A percentile compares a stretch with the other conserved stretches of the same genome.
Conservation (phyloP, 768 basidiomycete species). For the Lactarius sp. region DNA sequence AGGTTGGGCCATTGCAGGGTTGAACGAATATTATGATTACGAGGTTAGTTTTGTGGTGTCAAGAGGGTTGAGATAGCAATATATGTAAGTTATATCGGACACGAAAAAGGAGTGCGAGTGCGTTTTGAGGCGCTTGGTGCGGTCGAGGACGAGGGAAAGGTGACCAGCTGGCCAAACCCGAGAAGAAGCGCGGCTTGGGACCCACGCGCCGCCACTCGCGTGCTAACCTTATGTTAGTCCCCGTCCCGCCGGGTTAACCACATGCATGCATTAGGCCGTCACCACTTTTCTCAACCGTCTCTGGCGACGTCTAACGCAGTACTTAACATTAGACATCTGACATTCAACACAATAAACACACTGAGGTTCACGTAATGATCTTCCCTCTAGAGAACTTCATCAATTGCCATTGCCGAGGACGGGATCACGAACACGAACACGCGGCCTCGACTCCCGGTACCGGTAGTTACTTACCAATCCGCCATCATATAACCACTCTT, state of each 20-base stretch:
- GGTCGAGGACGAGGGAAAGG: neutral
- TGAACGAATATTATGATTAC: neutral
- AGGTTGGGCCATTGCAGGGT: conserved; percentile 22
- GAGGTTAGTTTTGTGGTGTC: neutral
- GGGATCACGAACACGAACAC: neutral
- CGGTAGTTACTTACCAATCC: neutral
- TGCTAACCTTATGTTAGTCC: too few relatives aligned
- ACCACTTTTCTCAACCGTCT: too few relatives aligned
- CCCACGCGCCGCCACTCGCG: too few relatives aligned
- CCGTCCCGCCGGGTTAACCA: too few relatives aligned
- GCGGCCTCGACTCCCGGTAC: neutral
- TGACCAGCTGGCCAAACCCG: neutral
- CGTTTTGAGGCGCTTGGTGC: neutral
- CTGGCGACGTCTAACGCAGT: too few relatives aligned
- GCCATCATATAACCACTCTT: neutral
- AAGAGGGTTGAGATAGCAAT: neutral
- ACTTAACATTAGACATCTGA: neutral
- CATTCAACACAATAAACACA: neutral
- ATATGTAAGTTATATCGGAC: conserved; percentile 13
- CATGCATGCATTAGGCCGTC: too few relatives aligned
- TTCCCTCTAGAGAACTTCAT: neutral
- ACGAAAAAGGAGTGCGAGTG: conserved; percentile 7
- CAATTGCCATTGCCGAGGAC: neutral
- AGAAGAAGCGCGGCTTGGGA: too few relatives aligned
- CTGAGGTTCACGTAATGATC: neutral